Evolutionary conservation across 257 asterid genomes (phyloP).

Genomic region (Echites panduratus): DNA sequence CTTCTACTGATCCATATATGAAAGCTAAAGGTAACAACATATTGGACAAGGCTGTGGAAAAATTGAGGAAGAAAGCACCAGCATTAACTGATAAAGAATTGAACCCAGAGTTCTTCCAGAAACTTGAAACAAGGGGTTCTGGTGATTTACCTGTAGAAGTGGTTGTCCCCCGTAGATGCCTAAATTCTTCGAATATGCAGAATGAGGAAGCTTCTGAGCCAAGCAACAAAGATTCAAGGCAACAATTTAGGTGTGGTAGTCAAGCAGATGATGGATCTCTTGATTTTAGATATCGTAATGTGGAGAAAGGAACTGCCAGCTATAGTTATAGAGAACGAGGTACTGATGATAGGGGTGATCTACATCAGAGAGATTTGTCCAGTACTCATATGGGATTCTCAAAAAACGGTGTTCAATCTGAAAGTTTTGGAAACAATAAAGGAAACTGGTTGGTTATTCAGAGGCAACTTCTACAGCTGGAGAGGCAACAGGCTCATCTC

Average conservation of each 20-base stretch:
- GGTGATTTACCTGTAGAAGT: conserved; percentile 94
- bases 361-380: conserved; percentile 54
- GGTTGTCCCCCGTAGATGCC: conserved; percentile 76
- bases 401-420: conserved; percentile 55
- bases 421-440: conserved; percentile 57
- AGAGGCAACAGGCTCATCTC: conserved; percentile 89
- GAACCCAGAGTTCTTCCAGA: conserved; percentile 95
- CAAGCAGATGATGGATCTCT: conserved; percentile 38
- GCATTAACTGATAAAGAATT: conserved; percentile 75
- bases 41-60: conserved; percentile 82
- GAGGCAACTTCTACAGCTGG: conserved; percentile 76
- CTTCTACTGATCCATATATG: conserved; percentile 45
- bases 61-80: conserved; percentile 82
- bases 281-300: conserved; percentile 25
- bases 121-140: conserved; percentile 76
- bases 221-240: conserved; percentile 34
- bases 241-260: conserved; percentile 33
- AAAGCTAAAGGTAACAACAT: conserved; percentile 54
- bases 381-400: conserved; percentile 39
- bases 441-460: conserved; percentile 91
- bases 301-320: conserved; percentile 40
- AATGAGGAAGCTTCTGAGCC: conserved; percentile 55
- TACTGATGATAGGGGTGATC: conserved; percentile 36
- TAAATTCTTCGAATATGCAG: conserved; percentile 49
- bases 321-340: conserved; percentile 28